Percentiles rank a stretch among this genome's conserved stretches.
Conservation (phyloP, 148 eudicot species). For the Rhododendron simsii region DNA sequence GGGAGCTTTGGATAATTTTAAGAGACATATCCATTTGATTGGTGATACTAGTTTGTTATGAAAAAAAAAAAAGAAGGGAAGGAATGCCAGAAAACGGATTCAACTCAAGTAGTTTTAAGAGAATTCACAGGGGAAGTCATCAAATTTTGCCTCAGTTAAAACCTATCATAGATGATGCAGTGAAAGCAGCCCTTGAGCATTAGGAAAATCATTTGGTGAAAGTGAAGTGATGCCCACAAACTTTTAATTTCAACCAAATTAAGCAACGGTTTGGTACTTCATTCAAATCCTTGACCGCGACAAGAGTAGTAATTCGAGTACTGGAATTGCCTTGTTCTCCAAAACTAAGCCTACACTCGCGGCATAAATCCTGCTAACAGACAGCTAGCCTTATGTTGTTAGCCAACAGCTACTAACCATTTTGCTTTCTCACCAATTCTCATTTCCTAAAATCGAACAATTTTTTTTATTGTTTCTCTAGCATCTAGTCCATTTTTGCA, state of each 20-base stretch:
- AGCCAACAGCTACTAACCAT: not conserved
- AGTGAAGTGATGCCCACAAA: not conserved
- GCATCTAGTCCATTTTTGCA: not conserved
- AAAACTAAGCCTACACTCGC: not conserved
- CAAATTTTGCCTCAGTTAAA: not conserved
- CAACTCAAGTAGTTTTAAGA: not conserved
- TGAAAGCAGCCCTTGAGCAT: not conserved
- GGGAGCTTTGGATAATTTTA: not conserved
- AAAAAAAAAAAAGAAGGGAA: not conserved
- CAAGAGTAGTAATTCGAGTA: not conserved
- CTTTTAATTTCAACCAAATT: not conserved
- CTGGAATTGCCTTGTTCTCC: not conserved
- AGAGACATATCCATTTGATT: not conserved
- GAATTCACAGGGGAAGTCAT: not conserved
- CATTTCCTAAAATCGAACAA: not conserved
- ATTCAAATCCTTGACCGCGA: not conserved
- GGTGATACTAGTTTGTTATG: not conserved
- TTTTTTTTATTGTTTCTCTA: not conserved
- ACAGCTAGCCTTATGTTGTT: not conserved
- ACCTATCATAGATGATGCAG: not conserved
- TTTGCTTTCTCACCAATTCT: not conserved
- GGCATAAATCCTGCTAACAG: not conserved
- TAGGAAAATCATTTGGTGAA: not conserved
- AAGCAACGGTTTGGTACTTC: not conserved
- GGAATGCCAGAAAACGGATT: not conserved